These are phyloP conservation scores for Pseudozyma sp. DNA, from an alignment of 1,284 basidiomycete species.

Conservation along the genomic window DNA sequence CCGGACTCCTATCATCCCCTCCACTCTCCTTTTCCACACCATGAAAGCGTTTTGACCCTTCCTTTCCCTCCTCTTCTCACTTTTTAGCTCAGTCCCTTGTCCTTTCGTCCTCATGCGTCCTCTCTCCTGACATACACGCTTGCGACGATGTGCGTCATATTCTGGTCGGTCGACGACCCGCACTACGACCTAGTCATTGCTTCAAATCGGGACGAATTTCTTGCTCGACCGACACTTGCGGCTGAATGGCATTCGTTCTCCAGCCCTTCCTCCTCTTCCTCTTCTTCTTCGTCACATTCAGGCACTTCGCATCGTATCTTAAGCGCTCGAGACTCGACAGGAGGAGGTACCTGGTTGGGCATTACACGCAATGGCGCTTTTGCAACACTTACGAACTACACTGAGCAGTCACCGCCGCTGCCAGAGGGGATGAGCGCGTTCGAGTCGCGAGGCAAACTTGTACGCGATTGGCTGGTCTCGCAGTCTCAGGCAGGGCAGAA, in stretches of 20 bases:
- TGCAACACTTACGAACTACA: conserved; percentile 60
- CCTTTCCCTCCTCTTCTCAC: background rate
- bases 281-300: background rate
- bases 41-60: background rate
- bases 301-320: conserved; percentile 14
- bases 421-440: conserved; percentile 34
- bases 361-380: conserved; percentile 44
- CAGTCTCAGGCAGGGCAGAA: background rate
- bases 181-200: conserved; percentile 50
- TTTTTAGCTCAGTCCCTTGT: no score
- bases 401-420: conserved; percentile 39
- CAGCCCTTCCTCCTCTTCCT: background rate
- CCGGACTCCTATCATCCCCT: background rate
- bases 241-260: conserved; percentile 56
- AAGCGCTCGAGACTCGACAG: conserved; percentile 43
- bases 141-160: conserved; percentile 50
- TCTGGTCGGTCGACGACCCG: conserved; percentile 38
- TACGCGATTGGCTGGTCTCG: conserved; percentile 36
- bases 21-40: background rate
- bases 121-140: background rate
- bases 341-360: conserved; percentile 64
- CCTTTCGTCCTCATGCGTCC: no score
- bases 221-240: conserved; percentile 40
- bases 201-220: conserved; percentile 60
- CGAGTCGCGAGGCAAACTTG: conserved; percentile 45